Evolutionary conservation across 1,284 basidiomycete genomes (phyloP), one percentile per base, ranked within the genome.

Genomic region (Apiotrichum sp.): DNA sequence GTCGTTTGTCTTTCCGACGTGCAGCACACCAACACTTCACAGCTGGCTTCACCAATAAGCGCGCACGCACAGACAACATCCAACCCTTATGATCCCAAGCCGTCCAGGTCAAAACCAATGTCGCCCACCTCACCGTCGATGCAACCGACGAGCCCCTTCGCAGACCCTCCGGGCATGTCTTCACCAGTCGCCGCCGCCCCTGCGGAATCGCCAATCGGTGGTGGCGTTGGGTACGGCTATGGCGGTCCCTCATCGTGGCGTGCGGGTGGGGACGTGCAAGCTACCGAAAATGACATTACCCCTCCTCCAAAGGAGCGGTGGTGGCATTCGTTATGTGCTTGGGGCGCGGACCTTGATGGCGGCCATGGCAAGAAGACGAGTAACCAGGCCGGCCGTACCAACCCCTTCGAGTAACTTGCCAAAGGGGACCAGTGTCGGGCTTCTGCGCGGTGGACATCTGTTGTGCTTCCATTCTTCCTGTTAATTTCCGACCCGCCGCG

Each of bases 251-350:
- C 57, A 6, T 72, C 68, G 70, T 54, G 67, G 10, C 68, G 70
- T 3, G 69, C 66, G 14, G 66, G 57, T 11, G 63, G 55, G 67
- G 67, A 4, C 66, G 69, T 31, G 63, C 34, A 47, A 4, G 52
- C 52, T 48, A 8, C 34, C 45, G 38, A 11, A 39, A 33, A 10
- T 2, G 6, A 33, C 13, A 16, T 3, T 14, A 10, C 11, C 4
- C 31, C 31, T 11, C 56, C 55, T 13, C 39, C 53, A 11, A 52
- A 50, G n/a, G 72, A 73, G 36, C 64, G 62, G 49, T 73, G 72
- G 72, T 73, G 72, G 72, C 67, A 72, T 55, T 65, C 70, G 38
- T 52, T 73, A 7, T 73, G 72, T 47, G 66, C 70, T 3, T 73
- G 72, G 72, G 72, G 72, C 5, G 47, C 61, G 13, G 72, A 73